Conservation (phyloP, 1,284 basidiomycete genomes). For the Xerocomus nothofagi region DNA sequence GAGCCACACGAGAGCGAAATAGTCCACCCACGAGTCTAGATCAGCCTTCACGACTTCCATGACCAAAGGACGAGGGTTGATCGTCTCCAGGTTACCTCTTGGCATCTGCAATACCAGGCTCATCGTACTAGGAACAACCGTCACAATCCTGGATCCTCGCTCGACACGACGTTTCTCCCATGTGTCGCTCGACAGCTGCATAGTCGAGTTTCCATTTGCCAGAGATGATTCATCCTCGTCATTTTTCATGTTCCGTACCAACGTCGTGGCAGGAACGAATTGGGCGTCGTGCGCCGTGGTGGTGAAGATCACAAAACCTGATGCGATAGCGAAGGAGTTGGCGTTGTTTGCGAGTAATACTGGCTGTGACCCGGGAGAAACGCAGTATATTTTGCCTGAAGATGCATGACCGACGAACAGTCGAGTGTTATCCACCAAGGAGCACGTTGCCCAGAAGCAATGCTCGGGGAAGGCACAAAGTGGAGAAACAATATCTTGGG, state of each 20-base stretch:
- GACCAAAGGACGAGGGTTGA: slow-evolving; percentile 91
- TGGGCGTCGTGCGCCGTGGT: slow-evolving; percentile 81
- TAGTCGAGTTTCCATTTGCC: slow-evolving; percentile 23
- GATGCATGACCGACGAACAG: slow-evolving; percentile 69
- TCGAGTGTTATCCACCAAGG: slow-evolving; percentile 20
- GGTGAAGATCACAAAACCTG: slow-evolving; percentile 85
- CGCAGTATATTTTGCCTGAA: slow-evolving; percentile 62
- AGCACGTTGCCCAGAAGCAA: slow-evolving; percentile 48
- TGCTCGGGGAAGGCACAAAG: slow-evolving; percentile 57
- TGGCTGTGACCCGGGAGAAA: slow-evolving; percentile 27
- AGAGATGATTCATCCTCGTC: slow-evolving; percentile 25
- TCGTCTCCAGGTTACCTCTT: slow-evolving; percentile 93
- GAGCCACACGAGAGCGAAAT: background rate
- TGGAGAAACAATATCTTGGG: slow-evolving; percentile 23
- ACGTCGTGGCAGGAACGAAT: slow-evolving; percentile 57
- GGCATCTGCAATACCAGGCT: slow-evolving; percentile 96
- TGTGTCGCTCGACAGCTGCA: slow-evolving; percentile 37
- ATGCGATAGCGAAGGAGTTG: slow-evolving; percentile 82
- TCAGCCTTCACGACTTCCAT: slow-evolving; percentile 79
- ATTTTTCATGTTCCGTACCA: slow-evolving; percentile 25
- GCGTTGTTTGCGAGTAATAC: slow-evolving; percentile 55
- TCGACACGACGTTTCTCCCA: slow-evolving; percentile 83
- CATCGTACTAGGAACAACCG: slow-evolving; percentile 85
- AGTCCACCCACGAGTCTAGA: slow-evolving; percentile 62
- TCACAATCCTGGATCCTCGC: slow-evolving; percentile 83